phyloP scores from a whole-genome alignment of 1,139 yeast genomes.

The Suhomyces terraborum region DNA sequence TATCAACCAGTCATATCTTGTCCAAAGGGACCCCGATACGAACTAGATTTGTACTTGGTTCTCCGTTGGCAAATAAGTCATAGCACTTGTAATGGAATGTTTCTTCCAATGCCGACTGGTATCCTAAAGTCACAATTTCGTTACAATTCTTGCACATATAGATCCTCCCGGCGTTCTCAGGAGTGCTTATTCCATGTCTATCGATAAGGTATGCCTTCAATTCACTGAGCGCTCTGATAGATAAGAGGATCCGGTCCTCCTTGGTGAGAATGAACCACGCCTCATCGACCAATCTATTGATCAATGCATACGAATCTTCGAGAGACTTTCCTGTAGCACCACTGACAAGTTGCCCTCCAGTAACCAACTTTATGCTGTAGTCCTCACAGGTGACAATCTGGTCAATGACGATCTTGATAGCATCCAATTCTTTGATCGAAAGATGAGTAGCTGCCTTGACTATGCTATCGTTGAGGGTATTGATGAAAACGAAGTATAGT shows the following conservation, averaged over 20 bases:
- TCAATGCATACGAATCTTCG: constrained; percentile 37
- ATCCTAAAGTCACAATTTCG: constrained; percentile 59
- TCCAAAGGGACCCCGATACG: constrained; percentile 5
- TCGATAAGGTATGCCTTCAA: constrained; percentile 46
- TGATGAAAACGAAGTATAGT: constrained; percentile 43
- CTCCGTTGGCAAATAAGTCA: constrained; percentile 29
- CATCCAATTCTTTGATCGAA: constrained; percentile 49
- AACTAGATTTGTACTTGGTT: background rate
- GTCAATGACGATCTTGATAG: constrained; percentile 52
- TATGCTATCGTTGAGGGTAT: constrained; percentile 42
- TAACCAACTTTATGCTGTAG: constrained; percentile 32
- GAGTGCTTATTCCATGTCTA: constrained; percentile 40
- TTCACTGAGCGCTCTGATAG: constrained; percentile 50
- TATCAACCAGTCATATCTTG: constrained; percentile 18
- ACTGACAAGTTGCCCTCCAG: constrained; percentile 32
- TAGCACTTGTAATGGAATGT: constrained; percentile 55
- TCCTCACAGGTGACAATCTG: constrained; percentile 37
- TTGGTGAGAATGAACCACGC: constrained; percentile 51
- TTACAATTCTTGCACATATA: constrained; percentile 54
- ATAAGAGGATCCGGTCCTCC: constrained; percentile 34
- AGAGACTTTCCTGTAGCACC: constrained; percentile 27
- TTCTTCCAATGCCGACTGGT: constrained; percentile 37
- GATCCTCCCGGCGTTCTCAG: constrained; percentile 41
- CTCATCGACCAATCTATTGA: constrained; percentile 45
- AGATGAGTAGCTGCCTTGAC: constrained; percentile 46